A percentile compares a stretch with the other conserved stretches of the same genome.
Conservation (phyloP, 2,329 filamentous ascomycete genomes). For the Westerdykella sp. region DNA sequence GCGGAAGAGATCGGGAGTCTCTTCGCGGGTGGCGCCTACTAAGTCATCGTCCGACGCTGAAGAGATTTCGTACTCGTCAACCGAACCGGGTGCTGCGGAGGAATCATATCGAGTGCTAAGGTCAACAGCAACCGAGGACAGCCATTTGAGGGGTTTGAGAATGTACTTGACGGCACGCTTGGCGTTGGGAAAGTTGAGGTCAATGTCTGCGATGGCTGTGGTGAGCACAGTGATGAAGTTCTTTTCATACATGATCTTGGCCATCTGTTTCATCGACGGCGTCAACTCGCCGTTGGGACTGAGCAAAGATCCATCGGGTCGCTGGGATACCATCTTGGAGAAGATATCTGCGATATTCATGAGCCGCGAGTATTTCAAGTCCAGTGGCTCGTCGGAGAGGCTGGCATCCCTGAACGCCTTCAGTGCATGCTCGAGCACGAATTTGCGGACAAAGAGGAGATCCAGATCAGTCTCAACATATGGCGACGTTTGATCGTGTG, state of each 20-base stretch:
- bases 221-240: constrained; percentile 87
- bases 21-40: constrained; percentile 64
- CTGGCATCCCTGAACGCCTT: constrained; percentile 88
- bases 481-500: constrained; percentile 19
- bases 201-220: constrained; percentile 87
- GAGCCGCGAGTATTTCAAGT: constrained; percentile 81
- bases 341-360: constrained; percentile 86
- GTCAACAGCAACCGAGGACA: constrained; percentile 81
- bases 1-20: constrained; percentile 93
- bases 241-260: constrained; percentile 97
- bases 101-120: constrained; percentile 78
- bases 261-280: constrained; percentile 71
- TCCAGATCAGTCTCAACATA: constrained; percentile 70
- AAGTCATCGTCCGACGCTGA: constrained; percentile 86
- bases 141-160: constrained; percentile 75
- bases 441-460: constrained; percentile 85
- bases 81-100: constrained; percentile 56
- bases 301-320: constrained; percentile 29
- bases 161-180: constrained; percentile 97
- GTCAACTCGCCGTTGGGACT: constrained; percentile 34
- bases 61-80: constrained; percentile 81
- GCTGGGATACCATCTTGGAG: constrained; percentile 76
- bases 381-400: constrained; percentile 69
- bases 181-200: constrained; percentile 87
- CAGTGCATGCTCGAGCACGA: constrained; percentile 87